Conservation (phyloP, 176 grass and related monocot genomes). For the Typha latifolia region DNA sequence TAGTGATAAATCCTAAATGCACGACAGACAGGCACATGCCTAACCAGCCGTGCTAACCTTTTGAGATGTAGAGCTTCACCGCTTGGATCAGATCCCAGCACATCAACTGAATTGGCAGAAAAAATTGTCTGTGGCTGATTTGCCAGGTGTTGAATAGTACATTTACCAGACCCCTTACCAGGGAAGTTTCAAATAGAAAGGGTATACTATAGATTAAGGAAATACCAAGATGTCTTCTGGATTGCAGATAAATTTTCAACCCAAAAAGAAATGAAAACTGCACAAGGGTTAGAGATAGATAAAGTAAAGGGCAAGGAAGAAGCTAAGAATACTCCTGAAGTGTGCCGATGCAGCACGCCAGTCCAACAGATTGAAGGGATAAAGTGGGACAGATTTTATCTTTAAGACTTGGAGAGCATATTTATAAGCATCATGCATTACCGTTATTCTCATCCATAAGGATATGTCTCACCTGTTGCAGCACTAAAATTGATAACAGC, state of each 20-base stretch:
- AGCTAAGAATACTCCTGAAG: background rate
- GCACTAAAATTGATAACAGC: conserved; percentile 18
- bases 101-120: conserved; percentile 57
- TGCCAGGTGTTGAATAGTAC: conserved; percentile 26
- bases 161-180: conserved; percentile 74
- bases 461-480: conserved; percentile 1
- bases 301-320: background rate
- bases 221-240: conserved; percentile 27
- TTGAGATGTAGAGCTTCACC: conserved; percentile 52
- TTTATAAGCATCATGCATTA: conserved; percentile 5
- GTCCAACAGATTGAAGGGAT: background rate
- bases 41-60: conserved; percentile 99
- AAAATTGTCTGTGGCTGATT: conserved; percentile 47
- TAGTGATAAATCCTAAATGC: conserved; percentile 54
- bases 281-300: conserved; percentile 15
- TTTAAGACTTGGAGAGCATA: conserved; percentile 17
- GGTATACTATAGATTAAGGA: conserved; percentile 27
- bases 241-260: conserved; percentile 26
- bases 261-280: conserved; percentile 13
- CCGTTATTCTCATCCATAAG: conserved; percentile 13
- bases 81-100: conserved; percentile 61
- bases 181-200: conserved; percentile 43
- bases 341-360: background rate
- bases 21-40: conserved; percentile 96
- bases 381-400: conserved; percentile 11